Evolutionary conservation across 352 stramenopile species (phyloP), one percentile per base, ranked within the genome.

Genomic region (Globisporangium spiculum): DNA sequence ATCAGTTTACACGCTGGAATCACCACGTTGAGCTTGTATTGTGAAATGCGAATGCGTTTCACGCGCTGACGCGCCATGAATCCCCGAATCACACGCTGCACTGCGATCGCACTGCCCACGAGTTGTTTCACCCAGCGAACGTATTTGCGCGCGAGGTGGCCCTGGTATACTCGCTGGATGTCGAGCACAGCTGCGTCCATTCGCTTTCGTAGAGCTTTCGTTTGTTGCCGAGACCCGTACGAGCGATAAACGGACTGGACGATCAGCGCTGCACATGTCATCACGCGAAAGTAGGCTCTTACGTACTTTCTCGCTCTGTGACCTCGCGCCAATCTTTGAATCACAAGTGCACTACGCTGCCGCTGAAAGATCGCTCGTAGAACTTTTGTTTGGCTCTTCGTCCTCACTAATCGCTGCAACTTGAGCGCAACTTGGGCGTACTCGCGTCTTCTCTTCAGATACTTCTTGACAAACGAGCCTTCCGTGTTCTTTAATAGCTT

Each of bases 221-320:
- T 92, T 6, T 68, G 44, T 41, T 75, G 55, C 27, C 84, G 72
- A 1, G 79, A 89, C 3, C 76, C 68, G 27, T 80, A 78, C 7
- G 80, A 86, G 9, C 84, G 83, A 67, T 81, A 92, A 3, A 91
- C 80, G 0, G 85, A 86, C 70, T 94, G 87, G 18, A 92, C 75
- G 59, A 92, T 79, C 22, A 88, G 66, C 9, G 68, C 62, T 12
- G 87, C 87, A 38, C 81, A 90, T 7, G 76, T 80, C 32, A 73
- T 72, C 6, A 91, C 83, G 4, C 67, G 69, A 9, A 75, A 85
- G 70, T 84, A 91, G 1, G 76, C 74, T 4, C n/a, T 74, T 5
- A 72, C 74, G 54, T 84, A 92, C 26, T 79, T 74, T 0, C 86
- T 81, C 9, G 71, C 74, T n/a, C 68, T 68, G 50, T 88, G 76